A percentile compares a stretch with the other conserved stretches of the same genome.
Conservation (phyloP, 2,329 filamentous ascomycete genomes). For the Fusarium circinatum region DNA sequence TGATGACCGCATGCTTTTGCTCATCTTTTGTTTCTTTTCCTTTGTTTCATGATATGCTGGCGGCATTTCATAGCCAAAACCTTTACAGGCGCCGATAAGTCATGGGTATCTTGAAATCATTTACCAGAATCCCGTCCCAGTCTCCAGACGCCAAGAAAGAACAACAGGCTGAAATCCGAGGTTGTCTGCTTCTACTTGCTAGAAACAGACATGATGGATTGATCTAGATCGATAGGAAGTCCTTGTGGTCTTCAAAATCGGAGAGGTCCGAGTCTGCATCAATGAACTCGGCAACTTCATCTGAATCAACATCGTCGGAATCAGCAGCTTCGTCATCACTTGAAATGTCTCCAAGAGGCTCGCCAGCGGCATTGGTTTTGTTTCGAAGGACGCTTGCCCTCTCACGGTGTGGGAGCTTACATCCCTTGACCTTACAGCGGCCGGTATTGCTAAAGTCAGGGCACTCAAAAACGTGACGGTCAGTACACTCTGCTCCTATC, state of each 20-base stretch:
- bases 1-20: slow-evolving; percentile 19
- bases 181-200: background rate
- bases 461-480: slow-evolving; percentile 92
- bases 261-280: slow-evolving; percentile 64
- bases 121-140: slow-evolving; percentile 28
- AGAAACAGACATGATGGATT: slow-evolving; percentile 1
- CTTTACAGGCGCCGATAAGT: slow-evolving; percentile 17
- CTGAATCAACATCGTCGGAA: slow-evolving; percentile 83
- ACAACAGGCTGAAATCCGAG: slow-evolving; percentile 16
- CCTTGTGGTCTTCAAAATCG: slow-evolving; percentile 67
- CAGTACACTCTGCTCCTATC: slow-evolving; percentile 78
- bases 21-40: slow-evolving; percentile 26
- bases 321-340: slow-evolving; percentile 80
- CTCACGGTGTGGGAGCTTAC: slow-evolving; percentile 87
- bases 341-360: slow-evolving; percentile 74
- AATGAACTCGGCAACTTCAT: slow-evolving; percentile 75
- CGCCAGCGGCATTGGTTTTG: slow-evolving; percentile 66
- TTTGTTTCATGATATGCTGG: slow-evolving; percentile 15
- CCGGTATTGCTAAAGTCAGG: slow-evolving; percentile 95
- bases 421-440: slow-evolving; percentile 81
- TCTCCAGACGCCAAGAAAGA: slow-evolving; percentile 34
- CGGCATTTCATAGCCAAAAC: slow-evolving; percentile 15
- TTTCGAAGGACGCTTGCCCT: slow-evolving; percentile 83
- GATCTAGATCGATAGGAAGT: slow-evolving; percentile 63
- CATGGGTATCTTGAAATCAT: slow-evolving; percentile 40